These are phyloP conservation scores for Penicillium decumbens DNA, from an alignment of 2,329 filamentous ascomycete genomes.

Conservation along the genomic window DNA sequence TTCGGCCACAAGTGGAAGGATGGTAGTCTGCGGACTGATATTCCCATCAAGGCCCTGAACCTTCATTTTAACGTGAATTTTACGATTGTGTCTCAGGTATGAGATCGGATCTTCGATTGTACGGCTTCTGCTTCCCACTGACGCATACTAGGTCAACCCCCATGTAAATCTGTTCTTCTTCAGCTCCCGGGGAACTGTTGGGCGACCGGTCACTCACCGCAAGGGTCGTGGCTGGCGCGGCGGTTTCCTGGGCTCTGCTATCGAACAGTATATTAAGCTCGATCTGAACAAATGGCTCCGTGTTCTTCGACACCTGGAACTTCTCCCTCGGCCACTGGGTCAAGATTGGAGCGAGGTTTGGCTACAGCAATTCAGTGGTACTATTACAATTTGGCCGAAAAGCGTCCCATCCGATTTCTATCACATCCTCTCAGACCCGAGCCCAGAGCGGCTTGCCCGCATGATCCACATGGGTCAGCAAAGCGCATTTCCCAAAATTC, in stretches of 20 bases:
- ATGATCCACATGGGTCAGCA: slow-evolving; percentile 92
- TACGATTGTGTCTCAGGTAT: slow-evolving; percentile 68
- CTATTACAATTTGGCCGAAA: slow-evolving; percentile 94
- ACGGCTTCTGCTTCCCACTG: slow-evolving; percentile 32
- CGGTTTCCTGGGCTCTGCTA: slow-evolving; percentile 85
- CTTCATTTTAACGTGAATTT: slow-evolving; percentile 98
- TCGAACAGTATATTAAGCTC: slow-evolving; percentile 92
- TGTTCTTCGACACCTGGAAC: slow-evolving; percentile 84
- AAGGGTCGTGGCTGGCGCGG: slow-evolving; percentile 92
- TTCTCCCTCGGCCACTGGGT: slow-evolving; percentile 81
- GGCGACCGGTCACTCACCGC: slow-evolving; percentile 88
- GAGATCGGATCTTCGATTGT: not conserved
- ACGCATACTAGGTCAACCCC: slow-evolving; percentile 71
- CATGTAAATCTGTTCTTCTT: slow-evolving; percentile 99
- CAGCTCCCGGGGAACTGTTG: slow-evolving; percentile 84
- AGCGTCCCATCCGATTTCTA: slow-evolving; percentile 72
- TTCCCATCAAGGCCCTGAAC: slow-evolving; percentile 89
- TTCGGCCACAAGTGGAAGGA: slow-evolving; percentile 99
- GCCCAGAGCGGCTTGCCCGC: slow-evolving; percentile 65
- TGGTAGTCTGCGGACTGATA: slow-evolving; percentile 87
- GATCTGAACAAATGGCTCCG: slow-evolving; percentile 98
- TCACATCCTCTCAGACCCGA: slow-evolving; percentile 81
- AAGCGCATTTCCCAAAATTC: slow-evolving; percentile 82
- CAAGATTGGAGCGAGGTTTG: slow-evolving; percentile 97
- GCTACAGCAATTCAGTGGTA: slow-evolving; percentile 91